Evolutionary conservation across 2,329 filamentous ascomycete species (phyloP).

Genomic region (Emericellopsis cladophorae): DNA sequence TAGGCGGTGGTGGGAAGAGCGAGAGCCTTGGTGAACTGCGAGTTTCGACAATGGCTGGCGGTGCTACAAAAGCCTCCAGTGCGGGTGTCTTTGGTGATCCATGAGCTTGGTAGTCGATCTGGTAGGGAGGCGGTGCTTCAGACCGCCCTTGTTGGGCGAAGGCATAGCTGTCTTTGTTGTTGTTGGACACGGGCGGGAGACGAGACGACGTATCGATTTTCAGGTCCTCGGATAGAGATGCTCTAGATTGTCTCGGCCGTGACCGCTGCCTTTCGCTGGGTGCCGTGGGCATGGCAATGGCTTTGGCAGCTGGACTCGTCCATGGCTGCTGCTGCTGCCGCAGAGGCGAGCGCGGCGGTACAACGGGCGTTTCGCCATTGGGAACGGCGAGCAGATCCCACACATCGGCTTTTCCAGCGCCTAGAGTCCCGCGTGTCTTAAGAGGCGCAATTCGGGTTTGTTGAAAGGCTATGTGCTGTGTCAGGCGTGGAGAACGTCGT

Average conservation of each 20-base stretch:
- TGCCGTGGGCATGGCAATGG: neutral
- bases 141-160: too few species aligned
- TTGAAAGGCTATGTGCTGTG: neutral
- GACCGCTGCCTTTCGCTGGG: too few species aligned
- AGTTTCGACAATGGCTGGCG: neutral
- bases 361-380: neutral
- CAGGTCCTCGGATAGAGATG: too few species aligned
- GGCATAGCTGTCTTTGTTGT: too few species aligned
- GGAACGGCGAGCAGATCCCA: neutral
- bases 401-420: neutral
- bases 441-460: neutral
- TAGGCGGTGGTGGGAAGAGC: neutral
- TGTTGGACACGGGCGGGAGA: too few species aligned
- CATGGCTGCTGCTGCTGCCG: neutral
- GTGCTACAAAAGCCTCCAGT: too few species aligned
- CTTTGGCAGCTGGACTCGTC: neutral
- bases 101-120: too few species aligned
- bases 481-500: conserved; percentile 4
- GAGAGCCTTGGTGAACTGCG: neutral
- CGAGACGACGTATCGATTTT: too few species aligned
- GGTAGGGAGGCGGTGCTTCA: too few species aligned
- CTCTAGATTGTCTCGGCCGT: too few species aligned
- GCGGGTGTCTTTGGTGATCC: too few species aligned
- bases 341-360: neutral
- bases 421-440: neutral